A percentile compares a stretch with the other conserved stretches of the same genome.
phyloP scores from a whole-genome alignment of 2,329 filamentous ascomycete genomes.

The Paecilomyces fulvus region DNA sequence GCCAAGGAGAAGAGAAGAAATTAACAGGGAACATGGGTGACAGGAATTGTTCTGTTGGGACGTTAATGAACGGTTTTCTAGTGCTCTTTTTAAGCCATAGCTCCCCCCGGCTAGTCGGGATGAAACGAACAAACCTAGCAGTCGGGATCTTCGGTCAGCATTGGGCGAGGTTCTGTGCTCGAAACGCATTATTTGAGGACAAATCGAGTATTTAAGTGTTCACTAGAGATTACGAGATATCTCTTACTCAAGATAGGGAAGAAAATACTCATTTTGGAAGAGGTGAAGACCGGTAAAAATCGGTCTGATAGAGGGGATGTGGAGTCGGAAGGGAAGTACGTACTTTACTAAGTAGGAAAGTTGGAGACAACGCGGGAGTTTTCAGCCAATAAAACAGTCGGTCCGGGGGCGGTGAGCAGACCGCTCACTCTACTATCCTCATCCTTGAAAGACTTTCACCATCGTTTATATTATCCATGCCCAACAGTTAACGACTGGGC shows the following conservation, averaged over 20 bases:
- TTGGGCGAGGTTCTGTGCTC: not conserved
- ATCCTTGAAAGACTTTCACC: not conserved
- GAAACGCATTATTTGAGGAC: not conserved
- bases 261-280: not conserved
- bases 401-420: not conserved
- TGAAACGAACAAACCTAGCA: not conserved
- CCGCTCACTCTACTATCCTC: not conserved
- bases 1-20: not conserved
- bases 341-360: not conserved
- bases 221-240: too few relatives aligned
- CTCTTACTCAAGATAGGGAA: not conserved
- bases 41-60: not conserved
- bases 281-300: not conserved
- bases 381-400: not conserved
- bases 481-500: not conserved
- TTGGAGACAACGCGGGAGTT: not conserved
- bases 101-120: not conserved
- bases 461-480: not conserved
- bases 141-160: not conserved
- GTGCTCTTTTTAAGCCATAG: not conserved
- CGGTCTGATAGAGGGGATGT: not conserved
- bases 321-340: not conserved
- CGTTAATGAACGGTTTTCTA: not conserved
- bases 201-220: not conserved
- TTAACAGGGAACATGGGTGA: not conserved